Evolutionary conservation across 768 basidiomycete species (phyloP), one percentile per base, ranked within the genome.

Genomic region (Agaricus subrufescens): DNA sequence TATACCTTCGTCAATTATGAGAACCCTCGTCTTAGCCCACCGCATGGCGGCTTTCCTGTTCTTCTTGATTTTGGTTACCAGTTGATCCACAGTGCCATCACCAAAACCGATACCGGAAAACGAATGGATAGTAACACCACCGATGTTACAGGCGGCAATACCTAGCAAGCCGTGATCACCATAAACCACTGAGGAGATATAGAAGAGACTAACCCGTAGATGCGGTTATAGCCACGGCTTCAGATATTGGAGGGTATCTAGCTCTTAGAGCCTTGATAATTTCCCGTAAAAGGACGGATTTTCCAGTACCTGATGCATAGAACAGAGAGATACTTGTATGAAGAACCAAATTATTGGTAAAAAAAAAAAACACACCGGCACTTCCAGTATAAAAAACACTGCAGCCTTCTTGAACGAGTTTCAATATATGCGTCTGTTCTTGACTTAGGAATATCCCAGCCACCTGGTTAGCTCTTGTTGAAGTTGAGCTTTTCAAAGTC

Each of bases 121-220:
- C 0, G 92, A 95, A 67, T 99, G 96, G 37, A 98, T 81, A 0
- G 96, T 98, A 25, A 91, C 83, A 40, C 97, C 96, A 9, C 96
- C 96, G 49, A 99, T 94, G 62, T 99, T 98, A 69, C 94, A 97
- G 4, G 96, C 96, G 6, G 96, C 96, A 62, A 98, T 97, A 44
- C 89, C 89, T 87, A 58, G 2, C 1, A 52, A 52, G 30, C 39
- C 43, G 12, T 5, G n/a, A 43, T 30, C 45, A 15, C 1, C 37
- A 7, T 12, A 47, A 15, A 29, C 42, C 25, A 25, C 26, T 14
- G n/a, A 43, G 4, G 23, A 30, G 19, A 9, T 54, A 47, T 29
- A 31, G 12, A 50, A 12, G 7, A 42, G 37, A 60, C 69, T 31
- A 48, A 87, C 94, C 94, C 25, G 95, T 98, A 3, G 94, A 94